Evolutionary conservation across 2,329 filamentous ascomycete species (phyloP).

Genomic region (Aureobasidium melanogenum): DNA sequence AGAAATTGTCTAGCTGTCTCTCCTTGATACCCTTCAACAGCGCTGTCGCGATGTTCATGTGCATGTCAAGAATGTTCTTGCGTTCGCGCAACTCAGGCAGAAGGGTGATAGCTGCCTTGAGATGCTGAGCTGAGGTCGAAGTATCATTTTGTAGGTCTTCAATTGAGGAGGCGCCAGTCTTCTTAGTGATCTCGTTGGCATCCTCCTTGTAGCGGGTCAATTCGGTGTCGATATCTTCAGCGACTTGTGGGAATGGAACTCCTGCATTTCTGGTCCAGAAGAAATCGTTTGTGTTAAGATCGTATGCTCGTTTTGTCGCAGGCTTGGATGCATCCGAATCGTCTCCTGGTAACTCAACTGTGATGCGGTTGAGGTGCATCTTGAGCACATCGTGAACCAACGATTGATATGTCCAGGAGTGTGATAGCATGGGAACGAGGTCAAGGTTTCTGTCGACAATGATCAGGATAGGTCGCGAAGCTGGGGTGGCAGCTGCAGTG

Average conservation of each 20-base stretch:
- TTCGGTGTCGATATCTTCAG: conserved; percentile 91
- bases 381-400: conserved; percentile 70
- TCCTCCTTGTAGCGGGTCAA: conserved; percentile 93
- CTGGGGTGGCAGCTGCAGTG: conserved; percentile 50
- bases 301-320: conserved; percentile 78
- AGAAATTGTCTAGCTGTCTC: conserved; percentile 90
- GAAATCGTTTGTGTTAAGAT: conserved; percentile 82
- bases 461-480: conserved; percentile 78
- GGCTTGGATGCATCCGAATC: conserved; percentile 64
- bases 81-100: conserved; percentile 86
- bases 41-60: conserved; percentile 94
- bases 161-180: conserved; percentile 84
- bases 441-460: conserved; percentile 95
- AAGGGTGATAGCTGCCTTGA: conserved; percentile 90
- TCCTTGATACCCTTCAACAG: conserved; percentile 79
- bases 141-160: conserved; percentile 90
- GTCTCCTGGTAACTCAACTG: conserved; percentile 74
- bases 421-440: conserved; percentile 94
- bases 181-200: conserved; percentile 85
- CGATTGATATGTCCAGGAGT: conserved; percentile 87
- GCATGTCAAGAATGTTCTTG: conserved; percentile 91
- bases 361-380: conserved; percentile 87
- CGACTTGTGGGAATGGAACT: conserved; percentile 87
- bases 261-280: conserved; percentile 94
- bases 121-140: conserved; percentile 79